Conservation (phyloP, 164 flowering plant genomes). For the Berberis thunbergii region DNA sequence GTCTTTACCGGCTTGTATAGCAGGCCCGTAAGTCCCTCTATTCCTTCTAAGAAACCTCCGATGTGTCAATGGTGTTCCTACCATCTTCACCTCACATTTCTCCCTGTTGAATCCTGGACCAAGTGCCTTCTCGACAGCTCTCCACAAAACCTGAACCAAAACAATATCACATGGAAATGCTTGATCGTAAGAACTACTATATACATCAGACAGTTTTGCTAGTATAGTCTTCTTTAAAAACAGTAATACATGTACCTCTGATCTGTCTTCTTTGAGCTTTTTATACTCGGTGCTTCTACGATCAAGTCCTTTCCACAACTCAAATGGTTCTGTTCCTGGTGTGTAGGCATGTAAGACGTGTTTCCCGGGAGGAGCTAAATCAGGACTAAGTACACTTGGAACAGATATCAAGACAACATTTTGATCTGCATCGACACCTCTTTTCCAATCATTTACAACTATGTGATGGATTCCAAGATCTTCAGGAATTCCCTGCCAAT, state of each 20-base stretch:
- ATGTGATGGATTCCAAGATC: slow-evolving; percentile 93
- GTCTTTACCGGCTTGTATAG: slow-evolving; percentile 73
- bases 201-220: too few species aligned
- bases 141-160: slow-evolving; percentile 69
- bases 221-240: background rate
- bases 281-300: slow-evolving; percentile 72
- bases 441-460: slow-evolving; percentile 86
- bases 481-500: slow-evolving; percentile 49
- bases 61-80: slow-evolving; percentile 90
- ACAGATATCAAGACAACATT: slow-evolving; percentile 90
- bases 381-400: slow-evolving; percentile 70
- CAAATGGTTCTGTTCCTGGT: slow-evolving; percentile 91
- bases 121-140: slow-evolving; percentile 83
- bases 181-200: background rate
- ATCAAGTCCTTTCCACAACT: slow-evolving; percentile 86
- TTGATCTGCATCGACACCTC: slow-evolving; percentile 96
- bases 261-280: slow-evolving; percentile 62
- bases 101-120: slow-evolving; percentile 75
- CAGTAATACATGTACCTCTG: slow-evolving; percentile 50
- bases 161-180: background rate
- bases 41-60: slow-evolving; percentile 78
- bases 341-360: slow-evolving; percentile 86
- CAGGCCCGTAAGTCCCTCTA: slow-evolving; percentile 94
- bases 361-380: slow-evolving; percentile 85
- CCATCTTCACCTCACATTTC: slow-evolving; percentile 84